Evolutionary conservation across 2,329 filamentous ascomycete genomes (phyloP).

Genomic region (Metarhizium anisopliae): DNA sequence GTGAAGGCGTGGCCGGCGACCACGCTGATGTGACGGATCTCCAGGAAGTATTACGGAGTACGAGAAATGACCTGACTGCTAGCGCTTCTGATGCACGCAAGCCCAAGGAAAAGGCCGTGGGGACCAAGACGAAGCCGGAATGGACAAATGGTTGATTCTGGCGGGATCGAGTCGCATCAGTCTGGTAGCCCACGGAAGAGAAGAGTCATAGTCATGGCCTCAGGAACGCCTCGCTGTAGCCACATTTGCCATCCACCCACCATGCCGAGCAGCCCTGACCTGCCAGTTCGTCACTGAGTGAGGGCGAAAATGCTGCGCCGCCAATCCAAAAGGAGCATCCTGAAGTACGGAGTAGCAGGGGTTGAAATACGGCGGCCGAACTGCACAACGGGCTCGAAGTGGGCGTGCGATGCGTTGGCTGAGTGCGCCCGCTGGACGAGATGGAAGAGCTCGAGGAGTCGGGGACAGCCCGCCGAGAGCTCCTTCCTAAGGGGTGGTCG

Average conservation of each 20-base stretch:
- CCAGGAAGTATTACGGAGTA: neutral
- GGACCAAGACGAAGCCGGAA: neutral
- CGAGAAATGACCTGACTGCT: neutral
- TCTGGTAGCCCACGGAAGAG: neutral
- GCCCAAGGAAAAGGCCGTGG: neutral
- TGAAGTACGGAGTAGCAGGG: neutral
- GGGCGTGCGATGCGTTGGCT: neutral
- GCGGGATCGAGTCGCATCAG: neutral
- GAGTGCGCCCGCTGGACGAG: neutral
- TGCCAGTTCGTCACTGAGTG: neutral
- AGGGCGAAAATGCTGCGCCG: neutral
- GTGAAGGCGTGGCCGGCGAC: neutral
- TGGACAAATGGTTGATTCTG: neutral
- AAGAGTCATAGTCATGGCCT: conserved; percentile 2
- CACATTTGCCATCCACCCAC: neutral
- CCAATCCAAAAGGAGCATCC: neutral
- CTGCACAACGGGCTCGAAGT: neutral
- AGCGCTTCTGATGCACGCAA: neutral
- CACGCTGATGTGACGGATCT: neutral
- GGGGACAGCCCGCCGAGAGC: neutral
- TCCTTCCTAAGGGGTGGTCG: neutral
- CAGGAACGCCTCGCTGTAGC: neutral
- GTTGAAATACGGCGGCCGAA: neutral
- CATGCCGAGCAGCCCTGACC: no score
- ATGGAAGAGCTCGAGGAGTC: neutral